Evolutionary conservation across 192 early-diverging fungal genomes (phyloP).

Genomic region (Dissophora globulifera): DNA sequence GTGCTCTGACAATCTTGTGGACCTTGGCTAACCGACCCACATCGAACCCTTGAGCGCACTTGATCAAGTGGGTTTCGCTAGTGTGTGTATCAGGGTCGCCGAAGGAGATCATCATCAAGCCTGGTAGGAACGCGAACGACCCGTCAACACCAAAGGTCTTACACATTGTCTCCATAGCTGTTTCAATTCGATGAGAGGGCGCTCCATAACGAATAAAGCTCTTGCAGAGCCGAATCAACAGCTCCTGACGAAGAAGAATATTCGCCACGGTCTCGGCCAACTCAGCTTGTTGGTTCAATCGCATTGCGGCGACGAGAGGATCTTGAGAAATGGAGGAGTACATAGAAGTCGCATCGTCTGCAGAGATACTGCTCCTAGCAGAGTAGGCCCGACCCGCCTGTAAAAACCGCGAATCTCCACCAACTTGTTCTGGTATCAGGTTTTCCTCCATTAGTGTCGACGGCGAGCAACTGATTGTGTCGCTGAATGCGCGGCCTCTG

Average conservation of each 20-base stretch:
- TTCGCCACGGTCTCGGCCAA: conserved; percentile 36
- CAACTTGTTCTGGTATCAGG: neutral
- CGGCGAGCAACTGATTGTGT: too few species aligned
- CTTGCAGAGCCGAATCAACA: conserved; percentile 62
- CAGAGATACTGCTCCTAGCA: conserved; percentile 25
- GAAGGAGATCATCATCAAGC: conserved; percentile 79
- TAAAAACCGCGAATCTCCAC: neutral
- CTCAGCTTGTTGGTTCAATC: conserved; percentile 21
- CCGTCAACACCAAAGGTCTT: conserved; percentile 70
- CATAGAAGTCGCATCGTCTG: conserved; percentile 24
- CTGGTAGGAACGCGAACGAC: conserved; percentile 72
- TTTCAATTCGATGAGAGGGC: conserved; percentile 62
- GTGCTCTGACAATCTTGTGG: conserved; percentile 64
- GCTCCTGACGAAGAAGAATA: conserved; percentile 58
- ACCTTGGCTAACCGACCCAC: conserved; percentile 72
- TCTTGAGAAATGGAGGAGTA: conserved; percentile 24
- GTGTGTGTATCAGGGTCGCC: conserved; percentile 81
- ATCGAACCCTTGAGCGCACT: conserved; percentile 69
- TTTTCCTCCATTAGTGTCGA: too few species aligned
- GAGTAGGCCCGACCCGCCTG: conserved; percentile 8
- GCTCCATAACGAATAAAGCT: conserved; percentile 60
- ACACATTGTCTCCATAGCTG: conserved; percentile 58
- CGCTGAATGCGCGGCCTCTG: too few species aligned
- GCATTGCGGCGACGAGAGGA: conserved; percentile 13
- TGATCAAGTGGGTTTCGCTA: conserved; percentile 78